Evolutionary conservation across 1,139 yeast species (phyloP).

Genomic region (Suhomyces choctaworum): DNA sequence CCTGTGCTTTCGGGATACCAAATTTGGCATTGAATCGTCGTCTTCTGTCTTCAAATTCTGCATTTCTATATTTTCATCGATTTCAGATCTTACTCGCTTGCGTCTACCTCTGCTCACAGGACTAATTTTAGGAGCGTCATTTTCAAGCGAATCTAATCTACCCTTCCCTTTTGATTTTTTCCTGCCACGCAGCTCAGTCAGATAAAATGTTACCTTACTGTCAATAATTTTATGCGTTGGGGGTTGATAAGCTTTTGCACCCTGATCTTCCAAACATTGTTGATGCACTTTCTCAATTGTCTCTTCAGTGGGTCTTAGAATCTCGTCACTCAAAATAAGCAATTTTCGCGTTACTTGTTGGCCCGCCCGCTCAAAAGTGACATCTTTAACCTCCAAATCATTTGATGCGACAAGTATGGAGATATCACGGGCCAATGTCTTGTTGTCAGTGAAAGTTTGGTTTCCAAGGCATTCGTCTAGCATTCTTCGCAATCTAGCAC

Average conservation of each 20-base stretch:
- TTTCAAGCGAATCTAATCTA: constrained; percentile 25
- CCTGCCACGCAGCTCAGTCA: constrained; percentile 10
- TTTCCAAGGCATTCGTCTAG: constrained; percentile 39
- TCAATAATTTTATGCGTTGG: constrained; percentile 32
- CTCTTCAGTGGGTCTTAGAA: constrained; percentile 29
- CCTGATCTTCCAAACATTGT: constrained; percentile 30
- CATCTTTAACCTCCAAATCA: constrained; percentile 30
- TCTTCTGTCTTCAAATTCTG: constrained; percentile 12
- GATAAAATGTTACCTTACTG: constrained; percentile 31
- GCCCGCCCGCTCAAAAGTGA: constrained; percentile 32
- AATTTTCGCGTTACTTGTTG: constrained; percentile 33
- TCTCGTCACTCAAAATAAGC: constrained; percentile 33
- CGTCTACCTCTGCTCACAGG: constrained; percentile 1
- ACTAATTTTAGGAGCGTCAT: not conserved
- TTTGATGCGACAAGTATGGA: constrained; percentile 19
- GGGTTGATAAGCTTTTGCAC: constrained; percentile 18
- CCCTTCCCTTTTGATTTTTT: constrained; percentile 17
- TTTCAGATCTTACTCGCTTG: constrained; percentile 1
- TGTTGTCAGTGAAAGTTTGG: constrained; percentile 45
- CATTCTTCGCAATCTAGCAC: constrained; percentile 32
- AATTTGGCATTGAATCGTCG: constrained; percentile 19
- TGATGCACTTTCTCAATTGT: constrained; percentile 28
- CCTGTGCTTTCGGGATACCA: constrained; percentile 25
- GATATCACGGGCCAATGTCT: constrained; percentile 50
- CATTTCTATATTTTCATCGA: constrained; percentile 8